Base-by-base conservation (phyloP, 2,329 filamentous ascomycete genomes). In the Paramyrothecium roridum region DNA sequence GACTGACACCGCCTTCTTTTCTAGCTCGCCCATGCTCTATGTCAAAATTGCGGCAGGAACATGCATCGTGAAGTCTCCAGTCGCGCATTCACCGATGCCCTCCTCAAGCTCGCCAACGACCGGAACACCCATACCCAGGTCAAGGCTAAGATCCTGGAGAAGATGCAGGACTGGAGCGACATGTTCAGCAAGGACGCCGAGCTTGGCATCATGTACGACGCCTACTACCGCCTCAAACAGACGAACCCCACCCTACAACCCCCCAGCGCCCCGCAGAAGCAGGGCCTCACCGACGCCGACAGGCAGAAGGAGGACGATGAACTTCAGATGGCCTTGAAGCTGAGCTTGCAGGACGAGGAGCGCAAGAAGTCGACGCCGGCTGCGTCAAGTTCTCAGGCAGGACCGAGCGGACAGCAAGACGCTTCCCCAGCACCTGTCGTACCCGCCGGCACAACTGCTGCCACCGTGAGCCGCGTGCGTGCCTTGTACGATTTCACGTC, bases 281-380 rank as follows among this genome's bases (percentile, higher is more conserved):
- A 88, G 58, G 87, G 91, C 63, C 91, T 99, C 59, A 97, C 93
- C 48, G 89, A 96, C 34, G 65, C 89, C 49, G 95, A 99, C 73
- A 85, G 95, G 60, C 89, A 91, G 73, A 96, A 96, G 75, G 95
- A 99, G 73, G 95, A 99, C 58, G 93, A 98, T 52, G 95, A 99
- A 74, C 78, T 99, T 54, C 95, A 98, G 72, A 96, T 97, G 86
- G 95, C 95, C 2, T 80, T 99, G 50, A 93, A 89, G 66, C 80
- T 99, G 67, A 97, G 92, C 47, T 83, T 99, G 64, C 91, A 96
- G 70, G 95, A 99, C 58, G 93, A 96, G 67, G 81, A 84, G 61
- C 76, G 79, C 58, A 85, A 87, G 70, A 80, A 81, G 69, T 70
- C 76, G 60, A 65, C 73, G 8, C 69, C 74, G 7, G 69, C 67